Percentiles rank a stretch among this genome's conserved stretches.
Conservation (phyloP, 345 rosid genomes). For the Euphorbia lathyris region DNA sequence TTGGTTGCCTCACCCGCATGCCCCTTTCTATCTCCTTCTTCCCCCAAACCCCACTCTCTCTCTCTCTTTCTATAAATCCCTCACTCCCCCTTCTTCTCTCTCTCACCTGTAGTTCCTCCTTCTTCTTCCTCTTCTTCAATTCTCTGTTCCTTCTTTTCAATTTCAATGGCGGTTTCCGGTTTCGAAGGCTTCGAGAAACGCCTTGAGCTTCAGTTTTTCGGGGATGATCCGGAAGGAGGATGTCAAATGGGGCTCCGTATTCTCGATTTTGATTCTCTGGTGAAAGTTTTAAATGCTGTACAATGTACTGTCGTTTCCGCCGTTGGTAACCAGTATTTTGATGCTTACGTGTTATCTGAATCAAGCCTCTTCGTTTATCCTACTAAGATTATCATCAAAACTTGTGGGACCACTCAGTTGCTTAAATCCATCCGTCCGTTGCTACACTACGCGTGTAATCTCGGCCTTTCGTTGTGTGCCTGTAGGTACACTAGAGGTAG, state of each 20-base stretch:
- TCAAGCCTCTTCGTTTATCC: conserved; percentile 95
- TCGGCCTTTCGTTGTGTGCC: conserved; percentile 52
- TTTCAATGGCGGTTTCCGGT: conserved; percentile 83
- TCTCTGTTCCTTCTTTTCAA: neutral
- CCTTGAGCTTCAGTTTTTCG: conserved; percentile 81
- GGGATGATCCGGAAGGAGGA: conserved; percentile 33
- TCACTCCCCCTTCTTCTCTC: conserved; percentile 33
- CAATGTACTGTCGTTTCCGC: conserved; percentile 98
- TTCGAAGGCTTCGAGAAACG: conserved; percentile 98
- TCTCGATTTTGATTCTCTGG: conserved; percentile 64
- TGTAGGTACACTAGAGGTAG: conserved; percentile 88
- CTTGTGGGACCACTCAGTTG: conserved; percentile 97
- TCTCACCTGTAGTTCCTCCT: conserved; percentile 5
- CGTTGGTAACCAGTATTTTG: conserved; percentile 72
- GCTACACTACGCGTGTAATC: conserved; percentile 50
- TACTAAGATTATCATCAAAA: conserved; percentile 89
- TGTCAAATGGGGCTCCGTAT: conserved; percentile 68
- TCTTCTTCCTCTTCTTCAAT: neutral
- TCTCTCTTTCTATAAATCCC: conserved; percentile 30
- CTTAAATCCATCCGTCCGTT: conserved; percentile 88
- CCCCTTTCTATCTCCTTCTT: conserved; percentile 39
- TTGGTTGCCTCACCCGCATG: conserved; percentile 99
- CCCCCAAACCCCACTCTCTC: conserved; percentile 20
- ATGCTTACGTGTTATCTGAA: conserved; percentile 93
- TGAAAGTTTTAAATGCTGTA: conserved; percentile 58